Evolutionary conservation across 1,284 basidiomycete species (phyloP).

Genomic region (Microbotryum lychnidis-dioicae): DNA sequence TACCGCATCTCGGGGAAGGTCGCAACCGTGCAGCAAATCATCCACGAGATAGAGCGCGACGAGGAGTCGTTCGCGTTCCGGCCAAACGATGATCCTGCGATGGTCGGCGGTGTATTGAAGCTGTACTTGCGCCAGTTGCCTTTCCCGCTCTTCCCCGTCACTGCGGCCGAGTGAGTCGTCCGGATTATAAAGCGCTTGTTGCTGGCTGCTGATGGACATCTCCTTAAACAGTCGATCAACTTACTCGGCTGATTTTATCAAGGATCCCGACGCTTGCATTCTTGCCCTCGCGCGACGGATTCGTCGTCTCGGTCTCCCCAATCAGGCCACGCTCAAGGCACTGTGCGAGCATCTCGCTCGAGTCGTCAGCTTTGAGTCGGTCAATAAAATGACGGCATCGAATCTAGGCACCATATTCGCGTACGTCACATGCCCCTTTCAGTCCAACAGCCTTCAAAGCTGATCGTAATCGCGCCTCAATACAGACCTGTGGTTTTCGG

Average conservation of each 20-base stretch:
- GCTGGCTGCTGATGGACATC: constrained; percentile 24
- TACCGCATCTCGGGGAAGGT: constrained; percentile 49
- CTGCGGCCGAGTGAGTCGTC: constrained; percentile 64
- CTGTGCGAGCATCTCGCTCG: constrained; percentile 81
- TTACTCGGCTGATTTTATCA: constrained; percentile 39
- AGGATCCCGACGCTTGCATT: constrained; percentile 60
- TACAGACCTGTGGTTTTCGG: constrained; percentile 61
- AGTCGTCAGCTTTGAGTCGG: constrained; percentile 58
- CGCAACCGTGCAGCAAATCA: constrained; percentile 49
- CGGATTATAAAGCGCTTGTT: constrained; percentile 17
- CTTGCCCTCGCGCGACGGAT: constrained; percentile 65
- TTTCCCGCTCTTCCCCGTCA: constrained; percentile 81
- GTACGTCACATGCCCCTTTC: constrained; percentile 30
- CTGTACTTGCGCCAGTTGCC: constrained; percentile 84
- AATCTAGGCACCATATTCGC: constrained; percentile 40
- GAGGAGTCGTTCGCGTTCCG: constrained; percentile 77
- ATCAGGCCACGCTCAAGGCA: constrained; percentile 78
- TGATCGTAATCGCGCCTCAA: constrained; percentile 55
- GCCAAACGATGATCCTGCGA: constrained; percentile 69
- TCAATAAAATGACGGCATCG: constrained; percentile 91
- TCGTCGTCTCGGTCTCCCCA: constrained; percentile 70
- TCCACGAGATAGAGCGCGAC: constrained; percentile 81
- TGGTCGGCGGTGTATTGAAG: constrained; percentile 85
- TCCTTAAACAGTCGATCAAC: constrained; percentile 20
- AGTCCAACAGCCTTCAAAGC: constrained; percentile 24